Evolutionary conservation across 768 basidiomycete species (phyloP).

Genomic region (Phlebiopsis flavidoalba): DNA sequence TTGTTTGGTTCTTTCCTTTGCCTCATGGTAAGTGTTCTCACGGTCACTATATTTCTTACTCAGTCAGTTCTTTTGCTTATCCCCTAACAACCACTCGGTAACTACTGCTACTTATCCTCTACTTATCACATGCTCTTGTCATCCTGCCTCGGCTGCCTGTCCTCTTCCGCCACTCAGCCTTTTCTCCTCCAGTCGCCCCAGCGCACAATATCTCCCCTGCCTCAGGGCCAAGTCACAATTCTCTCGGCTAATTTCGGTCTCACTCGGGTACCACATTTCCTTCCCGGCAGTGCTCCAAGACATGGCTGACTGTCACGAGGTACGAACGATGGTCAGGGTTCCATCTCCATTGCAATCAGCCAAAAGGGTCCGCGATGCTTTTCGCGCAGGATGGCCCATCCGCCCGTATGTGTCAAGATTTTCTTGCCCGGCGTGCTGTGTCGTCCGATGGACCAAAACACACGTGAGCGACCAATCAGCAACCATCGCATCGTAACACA

Average conservation of each 20-base stretch:
- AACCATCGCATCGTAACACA: not conserved
- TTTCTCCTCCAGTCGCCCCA: not conserved
- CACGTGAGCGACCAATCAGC: not conserved
- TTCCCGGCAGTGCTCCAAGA: not conserved
- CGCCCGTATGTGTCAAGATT: not conserved
- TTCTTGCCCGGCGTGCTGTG: not conserved
- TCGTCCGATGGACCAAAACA: not conserved
- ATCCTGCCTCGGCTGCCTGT: no score
- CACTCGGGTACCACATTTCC: not conserved
- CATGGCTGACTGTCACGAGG: conserved; percentile 4
- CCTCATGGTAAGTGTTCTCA: conserved; percentile 1
- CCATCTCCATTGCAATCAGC: conserved; percentile 1
- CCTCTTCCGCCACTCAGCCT: not conserved
- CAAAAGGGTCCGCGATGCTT: conserved; percentile 1
- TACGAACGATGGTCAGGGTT: not conserved
- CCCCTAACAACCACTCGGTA: not conserved
- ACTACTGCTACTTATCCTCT: not conserved
- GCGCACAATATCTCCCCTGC: not conserved
- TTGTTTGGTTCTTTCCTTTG: conserved; percentile 10
- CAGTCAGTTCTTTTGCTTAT: not conserved
- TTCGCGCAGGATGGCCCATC: not conserved
- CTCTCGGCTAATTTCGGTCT: no score
- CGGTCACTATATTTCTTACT: not conserved
- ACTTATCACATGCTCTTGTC: not conserved
- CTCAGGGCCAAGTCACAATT: not conserved